These are phyloP conservation scores for Francoa sonchifolia DNA, from an alignment of 441 rosid species.

Conservation along the genomic window DNA sequence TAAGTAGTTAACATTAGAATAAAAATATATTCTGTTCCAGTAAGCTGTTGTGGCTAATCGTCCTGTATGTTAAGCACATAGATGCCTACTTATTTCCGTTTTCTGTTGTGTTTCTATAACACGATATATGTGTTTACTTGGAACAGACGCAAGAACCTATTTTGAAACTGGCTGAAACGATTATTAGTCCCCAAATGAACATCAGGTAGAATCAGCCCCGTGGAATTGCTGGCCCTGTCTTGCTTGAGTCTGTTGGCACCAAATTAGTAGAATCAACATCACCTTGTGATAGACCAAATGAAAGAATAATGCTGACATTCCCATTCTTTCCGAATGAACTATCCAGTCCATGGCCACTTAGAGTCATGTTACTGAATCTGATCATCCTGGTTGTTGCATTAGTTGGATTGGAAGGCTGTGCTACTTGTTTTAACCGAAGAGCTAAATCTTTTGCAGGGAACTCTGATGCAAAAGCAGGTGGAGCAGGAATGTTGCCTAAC, in stretches of 20 bases:
- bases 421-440: constrained; percentile 37
- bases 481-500: constrained; percentile 64
- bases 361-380: constrained; percentile 44
- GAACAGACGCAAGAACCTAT: constrained; percentile 40
- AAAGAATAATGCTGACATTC: constrained; percentile 43
- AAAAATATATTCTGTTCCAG: no score
- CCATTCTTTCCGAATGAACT: constrained; percentile 63
- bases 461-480: constrained; percentile 79
- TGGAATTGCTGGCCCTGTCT: constrained; percentile 31
- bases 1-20: no score
- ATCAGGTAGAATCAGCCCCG: constrained; percentile 42
- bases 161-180: constrained; percentile 47
- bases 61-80: no score
- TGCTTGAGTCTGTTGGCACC: constrained; percentile 19
- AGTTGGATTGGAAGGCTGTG: constrained; percentile 68
- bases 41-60: no score
- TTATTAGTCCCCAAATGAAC: constrained; percentile 55
- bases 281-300: constrained; percentile 30
- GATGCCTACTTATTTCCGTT: no score
- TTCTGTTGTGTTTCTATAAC: no score
- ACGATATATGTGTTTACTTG: constrained; percentile 23
- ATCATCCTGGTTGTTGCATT: constrained; percentile 87
- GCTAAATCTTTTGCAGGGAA: constrained; percentile 62
- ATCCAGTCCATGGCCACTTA: constrained; percentile 31
- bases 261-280: constrained; percentile 13